These are phyloP conservation scores for Xylaria sp. DNA, from an alignment of 2,329 filamentous ascomycete genomes.

Conservation along the genomic window DNA sequence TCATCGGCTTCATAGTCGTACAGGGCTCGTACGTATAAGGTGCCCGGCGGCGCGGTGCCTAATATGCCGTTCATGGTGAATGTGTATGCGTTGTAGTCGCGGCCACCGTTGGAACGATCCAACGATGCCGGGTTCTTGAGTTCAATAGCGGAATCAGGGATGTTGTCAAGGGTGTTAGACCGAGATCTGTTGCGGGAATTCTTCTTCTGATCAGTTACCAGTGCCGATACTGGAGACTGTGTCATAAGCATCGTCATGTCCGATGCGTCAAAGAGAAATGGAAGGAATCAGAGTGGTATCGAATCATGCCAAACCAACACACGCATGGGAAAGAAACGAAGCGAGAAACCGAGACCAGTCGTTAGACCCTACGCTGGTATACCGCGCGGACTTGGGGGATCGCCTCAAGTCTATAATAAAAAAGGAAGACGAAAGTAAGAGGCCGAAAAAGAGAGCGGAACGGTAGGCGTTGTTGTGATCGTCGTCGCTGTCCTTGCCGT, in stretches of 20 bases:
- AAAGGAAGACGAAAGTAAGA: constrained; percentile 8
- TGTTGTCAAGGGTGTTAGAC: constrained; percentile 34
- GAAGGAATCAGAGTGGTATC: constrained; percentile 24
- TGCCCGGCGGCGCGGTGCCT: constrained; percentile 62
- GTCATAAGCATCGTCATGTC: constrained; percentile 58
- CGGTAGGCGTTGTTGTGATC: constrained; percentile 6
- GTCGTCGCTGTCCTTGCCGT: constrained; percentile 11
- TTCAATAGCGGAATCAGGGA: constrained; percentile 36
- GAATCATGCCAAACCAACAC: constrained; percentile 33
- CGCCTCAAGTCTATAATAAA: constrained; percentile 1
- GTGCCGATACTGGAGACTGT: constrained; percentile 49
- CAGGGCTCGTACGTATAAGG: constrained; percentile 90
- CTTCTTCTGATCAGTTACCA: constrained; percentile 47
- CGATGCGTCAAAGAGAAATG: constrained; percentile 28
- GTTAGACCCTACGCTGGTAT: constrained; percentile 3
- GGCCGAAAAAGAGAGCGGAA: constrained; percentile 5
- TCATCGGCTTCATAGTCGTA: constrained; percentile 99
- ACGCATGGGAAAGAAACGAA: constrained; percentile 17
- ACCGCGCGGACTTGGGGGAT: constrained; percentile 2
- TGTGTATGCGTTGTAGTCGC: constrained; percentile 36
- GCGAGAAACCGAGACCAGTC: constrained; percentile 12
- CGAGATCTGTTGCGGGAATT: constrained; percentile 39
- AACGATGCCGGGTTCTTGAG: constrained; percentile 38
- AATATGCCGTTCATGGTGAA: constrained; percentile 63
- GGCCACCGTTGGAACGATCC: constrained; percentile 38